Conservation (phyloP, 2,329 filamentous ascomycete genomes). For the Aspergillus latus region DNA sequence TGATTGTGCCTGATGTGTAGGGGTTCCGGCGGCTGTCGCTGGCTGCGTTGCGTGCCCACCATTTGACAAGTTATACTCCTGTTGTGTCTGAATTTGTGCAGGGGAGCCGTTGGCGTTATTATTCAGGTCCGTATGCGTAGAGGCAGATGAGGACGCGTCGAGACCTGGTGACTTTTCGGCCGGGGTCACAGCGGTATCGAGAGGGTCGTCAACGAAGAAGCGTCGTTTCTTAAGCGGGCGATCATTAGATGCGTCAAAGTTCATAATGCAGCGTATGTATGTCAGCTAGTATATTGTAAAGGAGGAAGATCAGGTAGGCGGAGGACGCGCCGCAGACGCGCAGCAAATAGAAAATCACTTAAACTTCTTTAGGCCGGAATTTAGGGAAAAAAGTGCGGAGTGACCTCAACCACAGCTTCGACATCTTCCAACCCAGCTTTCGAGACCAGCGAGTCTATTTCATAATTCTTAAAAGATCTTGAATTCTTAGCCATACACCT, state of each 20-base stretch:
- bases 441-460: not conserved
- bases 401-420: conserved; percentile 3
- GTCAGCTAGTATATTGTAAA: not conserved
- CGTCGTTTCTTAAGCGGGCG: conserved; percentile 62
- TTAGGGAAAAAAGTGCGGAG: conserved; percentile 25
- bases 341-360: conserved; percentile 18
- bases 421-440: not conserved
- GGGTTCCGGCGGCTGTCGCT: not conserved
- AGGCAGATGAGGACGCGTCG: conserved; percentile 22
- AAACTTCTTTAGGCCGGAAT: not conserved
- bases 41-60: not conserved
- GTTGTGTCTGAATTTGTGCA: not conserved
- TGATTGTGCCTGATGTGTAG: not conserved
- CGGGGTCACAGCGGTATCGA: conserved; percentile 22
- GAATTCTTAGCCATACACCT: too few species aligned
- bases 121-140: conserved; percentile 1
- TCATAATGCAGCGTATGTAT: conserved; percentile 28
- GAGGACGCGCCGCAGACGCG: conserved; percentile 30
- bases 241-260: conserved; percentile 47
- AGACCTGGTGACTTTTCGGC: conserved; percentile 6
- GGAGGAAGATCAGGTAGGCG: not conserved
- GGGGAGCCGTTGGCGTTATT: not conserved
- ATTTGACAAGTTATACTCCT: not conserved
- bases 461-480: too few species aligned
- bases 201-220: conserved; percentile 58